A percentile compares a stretch with the other conserved stretches of the same genome.
Conservation (phyloP, 2,329 filamentous ascomycete species). For the Lomentospora prolificans region DNA sequence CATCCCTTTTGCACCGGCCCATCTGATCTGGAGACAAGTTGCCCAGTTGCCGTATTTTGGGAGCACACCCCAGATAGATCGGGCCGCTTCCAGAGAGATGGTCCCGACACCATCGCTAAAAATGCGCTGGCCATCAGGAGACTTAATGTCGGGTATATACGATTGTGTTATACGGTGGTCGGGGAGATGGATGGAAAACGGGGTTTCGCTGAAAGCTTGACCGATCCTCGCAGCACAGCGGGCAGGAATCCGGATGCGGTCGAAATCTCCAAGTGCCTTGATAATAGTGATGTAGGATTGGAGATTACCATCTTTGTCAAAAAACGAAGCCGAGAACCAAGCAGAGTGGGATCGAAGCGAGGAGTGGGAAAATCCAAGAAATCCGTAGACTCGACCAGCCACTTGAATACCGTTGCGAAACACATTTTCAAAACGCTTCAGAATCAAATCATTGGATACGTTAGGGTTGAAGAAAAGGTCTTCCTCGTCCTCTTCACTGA, state of each 20-base stretch:
- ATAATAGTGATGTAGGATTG: slow-evolving; percentile 35
- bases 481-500: slow-evolving; percentile 64
- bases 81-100: slow-evolving; percentile 50
- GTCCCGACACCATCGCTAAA: slow-evolving; percentile 78
- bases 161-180: slow-evolving; percentile 23
- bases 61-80: slow-evolving; percentile 48
- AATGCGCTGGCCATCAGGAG: slow-evolving; percentile 35
- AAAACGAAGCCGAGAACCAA: slow-evolving; percentile 49
- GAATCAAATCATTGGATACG: slow-evolving; percentile 36
- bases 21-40: slow-evolving; percentile 66
- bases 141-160: slow-evolving; percentile 42
- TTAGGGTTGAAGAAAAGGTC: slow-evolving; percentile 48
- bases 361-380: slow-evolving; percentile 72
- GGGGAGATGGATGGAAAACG: slow-evolving; percentile 45
- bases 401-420: slow-evolving; percentile 52
- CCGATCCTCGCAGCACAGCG: slow-evolving; percentile 51
- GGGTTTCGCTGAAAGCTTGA: slow-evolving; percentile 67
- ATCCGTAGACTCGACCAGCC: slow-evolving; percentile 51
- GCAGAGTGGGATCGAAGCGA: slow-evolving; percentile 62
- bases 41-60: slow-evolving; percentile 38
- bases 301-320: slow-evolving; percentile 20
- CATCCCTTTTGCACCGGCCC: slow-evolving; percentile 69
- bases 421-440: slow-evolving; percentile 49
- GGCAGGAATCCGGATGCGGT: slow-evolving; percentile 39
- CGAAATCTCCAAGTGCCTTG: slow-evolving; percentile 38